Base-by-base conservation (phyloP, 441 rosid genomes). In the Raphanus hybrid region DNA sequence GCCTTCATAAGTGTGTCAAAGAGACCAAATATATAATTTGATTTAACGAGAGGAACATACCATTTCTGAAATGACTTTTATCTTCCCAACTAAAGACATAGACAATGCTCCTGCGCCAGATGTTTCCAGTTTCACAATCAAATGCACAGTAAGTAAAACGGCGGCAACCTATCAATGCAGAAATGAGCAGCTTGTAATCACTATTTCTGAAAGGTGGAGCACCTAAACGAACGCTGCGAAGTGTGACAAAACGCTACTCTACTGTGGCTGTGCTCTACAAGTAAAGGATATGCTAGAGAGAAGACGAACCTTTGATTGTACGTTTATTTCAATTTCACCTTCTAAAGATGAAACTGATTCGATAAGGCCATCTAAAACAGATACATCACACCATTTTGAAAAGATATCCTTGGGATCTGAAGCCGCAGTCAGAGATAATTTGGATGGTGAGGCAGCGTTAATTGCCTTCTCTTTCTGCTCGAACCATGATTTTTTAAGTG, bases 71-170 rank as follows among this genome's bases (percentile, higher is more conserved):
- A 89, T 69, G 45, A 32, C 43, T 34, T 35, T 84, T 67, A 93
- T 81, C 86, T 85, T 91, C 83, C 86, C 89, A 77, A 85, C 79
- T 73, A 96, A 85, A 32, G 90, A 85, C 67, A 85, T 60, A 45
- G 96, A 92, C 80, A 93, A 77, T 77, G 91, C 81, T 80, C 97
- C 99, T 16, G 81, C 67, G 67, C 88, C 80, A 67, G 91, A 86
- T 57, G 84, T 69, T 66, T 84, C 88, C 84, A 92, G 73, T 77
- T 88, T 92, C 69, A 72, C 85, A 84, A 93, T 92, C 73, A 87
- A 80, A 82, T 88, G 91, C 78, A 91, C 96, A 29, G 77, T 50
- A 63, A 91, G 87, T 80, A 89, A 84, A 83, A 89, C 87, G 41
- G 87, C 80, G 68, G 98, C 92, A 50, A 90, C 91, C 99, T 96